These are phyloP conservation scores for Pythium scleroteichum DNA, from an alignment of 352 stramenopile genomes.

Conservation along the genomic window DNA sequence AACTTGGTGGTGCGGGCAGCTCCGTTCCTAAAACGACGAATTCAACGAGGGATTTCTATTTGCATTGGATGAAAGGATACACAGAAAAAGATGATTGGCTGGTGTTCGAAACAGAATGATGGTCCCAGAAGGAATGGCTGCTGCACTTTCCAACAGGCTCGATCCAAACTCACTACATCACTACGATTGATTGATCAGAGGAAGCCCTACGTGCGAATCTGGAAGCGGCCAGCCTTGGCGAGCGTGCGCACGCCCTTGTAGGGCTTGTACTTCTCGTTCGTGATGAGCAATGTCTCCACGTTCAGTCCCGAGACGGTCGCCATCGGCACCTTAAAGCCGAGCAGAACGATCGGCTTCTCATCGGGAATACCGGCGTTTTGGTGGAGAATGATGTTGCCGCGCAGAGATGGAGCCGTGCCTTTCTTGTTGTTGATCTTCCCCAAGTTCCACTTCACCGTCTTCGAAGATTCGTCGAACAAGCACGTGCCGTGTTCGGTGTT, in stretches of 20 bases:
- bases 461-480: constrained; percentile 95
- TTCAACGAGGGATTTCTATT: constrained; percentile 14
- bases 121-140: no score
- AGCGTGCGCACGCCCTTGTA: constrained; percentile 98
- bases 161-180: no score
- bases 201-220: constrained; percentile 88
- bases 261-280: constrained; percentile 96
- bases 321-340: constrained; percentile 97
- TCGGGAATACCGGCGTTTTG: constrained; percentile 78
- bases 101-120: constrained; percentile 1
- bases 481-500: constrained; percentile 92
- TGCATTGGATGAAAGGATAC: constrained; percentile 3
- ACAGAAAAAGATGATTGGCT: constrained; percentile 10
- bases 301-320: constrained; percentile 95
- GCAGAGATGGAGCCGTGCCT: constrained; percentile 82
- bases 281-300: constrained; percentile 94
- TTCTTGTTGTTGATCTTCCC: constrained; percentile 92
- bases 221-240: constrained; percentile 94
- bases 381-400: constrained; percentile 92
- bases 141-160: constrained; percentile 11
- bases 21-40: constrained; percentile 11
- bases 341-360: constrained; percentile 93
- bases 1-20: constrained; percentile 26
- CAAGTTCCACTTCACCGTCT: constrained; percentile 94
- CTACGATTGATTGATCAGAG: no score